Percentiles rank a stretch among this genome's conserved stretches.
These are phyloP conservation scores for Pythium phragmitis DNA, from an alignment of 352 stramenopile genomes.

Conservation along the genomic window DNA sequence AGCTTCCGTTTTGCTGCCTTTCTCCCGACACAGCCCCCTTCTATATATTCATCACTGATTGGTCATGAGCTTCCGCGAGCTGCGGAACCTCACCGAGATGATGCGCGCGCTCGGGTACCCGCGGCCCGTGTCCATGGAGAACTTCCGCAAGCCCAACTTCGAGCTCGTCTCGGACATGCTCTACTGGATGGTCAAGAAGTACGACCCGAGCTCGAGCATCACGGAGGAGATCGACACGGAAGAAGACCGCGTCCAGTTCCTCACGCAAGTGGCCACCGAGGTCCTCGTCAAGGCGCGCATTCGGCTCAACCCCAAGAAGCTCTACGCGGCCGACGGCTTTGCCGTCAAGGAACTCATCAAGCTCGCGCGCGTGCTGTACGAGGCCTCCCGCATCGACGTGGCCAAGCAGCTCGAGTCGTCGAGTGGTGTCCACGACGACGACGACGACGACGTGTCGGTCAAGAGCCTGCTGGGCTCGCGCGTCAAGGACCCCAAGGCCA, in stretches of 20 bases:
- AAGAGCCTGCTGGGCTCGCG: conserved; percentile 72
- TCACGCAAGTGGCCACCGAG: conserved; percentile 82
- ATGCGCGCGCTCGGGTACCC: conserved; percentile 95
- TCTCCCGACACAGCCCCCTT: too few species aligned
- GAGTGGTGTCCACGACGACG: conserved; percentile 32
- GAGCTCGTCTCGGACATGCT: conserved; percentile 94
- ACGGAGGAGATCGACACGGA: conserved; percentile 95
- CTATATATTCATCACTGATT: neutral
- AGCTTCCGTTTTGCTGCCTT: too few species aligned
- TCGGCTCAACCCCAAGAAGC: conserved; percentile 92
- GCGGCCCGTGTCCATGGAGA: conserved; percentile 89
- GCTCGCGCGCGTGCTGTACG: conserved; percentile 91
- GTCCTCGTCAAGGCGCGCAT: conserved; percentile 91
- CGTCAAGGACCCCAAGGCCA: conserved; percentile 89
- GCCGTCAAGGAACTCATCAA: conserved; percentile 95
- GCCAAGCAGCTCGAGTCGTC: conserved; percentile 41
- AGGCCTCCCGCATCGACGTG: conserved; percentile 77
- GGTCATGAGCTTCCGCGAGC: conserved; percentile 83
- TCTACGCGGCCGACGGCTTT: conserved; percentile 95
- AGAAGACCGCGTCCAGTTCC: conserved; percentile 93
- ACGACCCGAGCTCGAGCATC: conserved; percentile 82
- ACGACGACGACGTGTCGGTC: conserved; percentile 72
- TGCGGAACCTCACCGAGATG: conserved; percentile 94
- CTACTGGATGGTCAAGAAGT: conserved; percentile 97
- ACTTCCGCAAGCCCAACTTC: conserved; percentile 97